These are phyloP conservation scores for Lenwebbia sp. DNA, from an alignment of 345 rosid species.

Conservation along the genomic window DNA sequence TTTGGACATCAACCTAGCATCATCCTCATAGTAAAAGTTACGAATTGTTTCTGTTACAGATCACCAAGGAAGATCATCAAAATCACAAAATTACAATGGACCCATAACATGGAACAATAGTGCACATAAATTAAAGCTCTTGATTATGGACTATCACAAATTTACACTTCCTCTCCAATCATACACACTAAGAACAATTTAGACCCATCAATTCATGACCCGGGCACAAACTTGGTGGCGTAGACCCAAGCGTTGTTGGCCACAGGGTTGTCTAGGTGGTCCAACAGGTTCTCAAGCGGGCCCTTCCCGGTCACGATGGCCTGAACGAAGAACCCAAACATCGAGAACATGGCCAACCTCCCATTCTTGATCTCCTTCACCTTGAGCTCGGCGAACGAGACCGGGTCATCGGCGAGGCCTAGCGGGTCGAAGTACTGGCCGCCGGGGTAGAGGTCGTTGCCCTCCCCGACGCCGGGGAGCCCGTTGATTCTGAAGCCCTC, in stretches of 20 bases:
- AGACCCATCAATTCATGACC: constrained; percentile 30
- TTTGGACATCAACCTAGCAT: not conserved
- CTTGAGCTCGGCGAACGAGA: constrained; percentile 83
- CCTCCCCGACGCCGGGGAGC: constrained; percentile 85
- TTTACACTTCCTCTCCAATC: not conserved
- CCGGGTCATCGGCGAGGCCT: constrained; percentile 85
- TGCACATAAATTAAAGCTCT: not conserved
- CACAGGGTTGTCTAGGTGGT: constrained; percentile 86
- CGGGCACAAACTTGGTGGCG: constrained; percentile 89
- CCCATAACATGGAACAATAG: not conserved
- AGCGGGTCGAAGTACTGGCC: constrained; percentile 88
- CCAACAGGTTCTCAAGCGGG: constrained; percentile 84
- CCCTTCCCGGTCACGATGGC: constrained; percentile 96
- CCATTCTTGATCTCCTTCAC: constrained; percentile 98
- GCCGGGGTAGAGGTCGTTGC: constrained; percentile 87
- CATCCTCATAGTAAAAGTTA: not conserved
- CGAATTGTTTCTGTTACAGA: not conserved
- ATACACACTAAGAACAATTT: not conserved
- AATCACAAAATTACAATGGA: not conserved
- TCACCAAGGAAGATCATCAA: not conserved
- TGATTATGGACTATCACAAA: not conserved
- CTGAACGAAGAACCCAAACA: constrained; percentile 98
- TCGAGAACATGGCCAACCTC: constrained; percentile 91
- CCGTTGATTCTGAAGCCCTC: constrained; percentile 97
- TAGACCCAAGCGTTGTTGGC: constrained; percentile 98